Conservation (phyloP, 2,329 filamentous ascomycete genomes). For the Trichoderma arundinaceum region DNA sequence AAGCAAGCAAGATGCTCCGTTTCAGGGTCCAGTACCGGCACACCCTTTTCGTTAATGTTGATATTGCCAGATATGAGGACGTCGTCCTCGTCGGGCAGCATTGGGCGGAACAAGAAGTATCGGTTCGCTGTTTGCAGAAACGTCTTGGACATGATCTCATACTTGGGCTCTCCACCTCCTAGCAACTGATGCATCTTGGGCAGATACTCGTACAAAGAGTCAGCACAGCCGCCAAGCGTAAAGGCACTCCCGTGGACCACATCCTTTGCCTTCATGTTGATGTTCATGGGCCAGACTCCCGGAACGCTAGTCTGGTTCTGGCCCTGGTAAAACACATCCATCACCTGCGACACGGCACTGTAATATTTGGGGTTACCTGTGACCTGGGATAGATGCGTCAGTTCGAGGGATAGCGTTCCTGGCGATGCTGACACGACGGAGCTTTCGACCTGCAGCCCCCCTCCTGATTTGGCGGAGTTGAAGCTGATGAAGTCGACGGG, state of each 20-base stretch:
- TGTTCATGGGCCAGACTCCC: slow-evolving; percentile 72
- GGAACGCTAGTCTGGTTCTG: slow-evolving; percentile 72
- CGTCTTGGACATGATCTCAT: slow-evolving; percentile 61
- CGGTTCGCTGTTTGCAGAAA: slow-evolving; percentile 62
- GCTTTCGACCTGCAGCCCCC: slow-evolving; percentile 43
- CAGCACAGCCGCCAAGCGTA: slow-evolving; percentile 49
- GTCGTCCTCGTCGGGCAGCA: slow-evolving; percentile 58
- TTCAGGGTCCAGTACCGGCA: slow-evolving; percentile 40
- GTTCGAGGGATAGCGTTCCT: slow-evolving; percentile 73
- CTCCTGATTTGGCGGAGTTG: slow-evolving; percentile 45
- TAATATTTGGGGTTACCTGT: slow-evolving; percentile 76
- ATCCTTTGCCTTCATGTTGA: slow-evolving; percentile 63
- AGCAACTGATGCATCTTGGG: slow-evolving; percentile 82
- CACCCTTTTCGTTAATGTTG: slow-evolving; percentile 36
- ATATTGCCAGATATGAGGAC: slow-evolving; percentile 60
- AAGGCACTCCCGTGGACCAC: slow-evolving; percentile 41
- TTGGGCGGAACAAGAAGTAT: slow-evolving; percentile 67
- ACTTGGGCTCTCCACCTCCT: slow-evolving; percentile 60
- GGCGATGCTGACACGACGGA: slow-evolving; percentile 53
- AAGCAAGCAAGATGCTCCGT: slow-evolving; percentile 58
- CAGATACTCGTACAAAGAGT: slow-evolving; percentile 77
- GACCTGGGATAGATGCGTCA: slow-evolving; percentile 74
- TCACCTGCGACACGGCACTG: slow-evolving; percentile 71
- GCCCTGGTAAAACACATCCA: slow-evolving; percentile 66
- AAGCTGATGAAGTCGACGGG: slow-evolving; percentile 59